phyloP scores from a whole-genome alignment of 441 rosid genomes.

The Capsella rubella region DNA sequence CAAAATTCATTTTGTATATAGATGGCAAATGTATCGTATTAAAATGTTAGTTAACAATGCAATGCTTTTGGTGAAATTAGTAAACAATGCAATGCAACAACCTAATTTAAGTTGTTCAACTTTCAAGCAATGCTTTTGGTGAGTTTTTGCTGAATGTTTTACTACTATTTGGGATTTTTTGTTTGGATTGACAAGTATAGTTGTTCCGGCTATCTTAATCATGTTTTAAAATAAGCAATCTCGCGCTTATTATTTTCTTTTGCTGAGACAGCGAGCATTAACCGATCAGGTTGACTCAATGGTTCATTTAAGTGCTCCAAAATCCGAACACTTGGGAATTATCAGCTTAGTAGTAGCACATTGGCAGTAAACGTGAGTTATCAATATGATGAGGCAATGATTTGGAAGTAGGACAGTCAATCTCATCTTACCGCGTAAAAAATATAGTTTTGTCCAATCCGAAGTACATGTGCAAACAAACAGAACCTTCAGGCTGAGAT shows the following conservation, averaged over 20 bases:
- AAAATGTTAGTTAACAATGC: too few species aligned
- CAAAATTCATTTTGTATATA: too few species aligned
- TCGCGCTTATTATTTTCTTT: background rate
- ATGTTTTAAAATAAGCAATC: too few species aligned
- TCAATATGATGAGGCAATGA: slow-evolving; percentile 1
- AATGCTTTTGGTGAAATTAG: too few species aligned
- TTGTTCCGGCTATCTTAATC: too few species aligned
- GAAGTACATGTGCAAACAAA: slow-evolving; percentile 38
- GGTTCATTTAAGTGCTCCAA: background rate
- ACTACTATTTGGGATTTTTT: too few species aligned
- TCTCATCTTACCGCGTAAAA: slow-evolving; percentile 28
- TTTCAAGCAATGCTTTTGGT: too few species aligned
- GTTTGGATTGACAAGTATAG: too few species aligned
- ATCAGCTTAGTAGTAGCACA: background rate
- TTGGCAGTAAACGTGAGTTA: background rate
- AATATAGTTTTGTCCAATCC: slow-evolving; percentile 3
- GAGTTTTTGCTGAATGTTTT: too few species aligned
- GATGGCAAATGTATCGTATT: too few species aligned
- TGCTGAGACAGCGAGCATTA: background rate
- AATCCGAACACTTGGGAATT: background rate
- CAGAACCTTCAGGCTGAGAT: slow-evolving; percentile 9
- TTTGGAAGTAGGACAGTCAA: background rate
- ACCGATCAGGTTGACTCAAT: background rate
- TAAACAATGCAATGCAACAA: too few species aligned
- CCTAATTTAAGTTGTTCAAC: too few species aligned